A percentile compares a stretch with the other conserved stretches of the same genome.
phyloP scores from a whole-genome alignment of 2,329 filamentous ascomycete genomes.

The Coccinonectria pachysandricola region DNA sequence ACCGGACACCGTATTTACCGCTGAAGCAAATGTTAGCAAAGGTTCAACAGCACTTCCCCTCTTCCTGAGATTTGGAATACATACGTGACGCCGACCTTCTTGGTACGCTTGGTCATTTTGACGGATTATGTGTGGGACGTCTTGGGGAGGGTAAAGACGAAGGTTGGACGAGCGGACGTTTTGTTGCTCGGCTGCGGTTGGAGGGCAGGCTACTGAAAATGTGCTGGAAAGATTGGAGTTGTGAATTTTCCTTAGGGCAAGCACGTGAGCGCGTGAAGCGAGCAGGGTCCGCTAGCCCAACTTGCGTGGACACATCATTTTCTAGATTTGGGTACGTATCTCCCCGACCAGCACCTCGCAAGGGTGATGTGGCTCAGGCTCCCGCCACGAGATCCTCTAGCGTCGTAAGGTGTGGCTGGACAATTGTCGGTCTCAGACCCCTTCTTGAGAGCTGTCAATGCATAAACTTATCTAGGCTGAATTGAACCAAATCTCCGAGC shows the following conservation, averaged over 20 bases:
- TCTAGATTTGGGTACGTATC: too few species aligned
- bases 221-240: constrained; percentile 25
- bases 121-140: constrained; percentile 31
- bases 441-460: too few species aligned
- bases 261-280: constrained; percentile 27
- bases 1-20: constrained; percentile 94
- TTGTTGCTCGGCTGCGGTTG: constrained; percentile 22
- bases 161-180: constrained; percentile 21
- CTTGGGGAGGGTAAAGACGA: constrained; percentile 24
- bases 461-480: too few species aligned
- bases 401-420: too few species aligned
- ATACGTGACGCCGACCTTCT: constrained; percentile 89
- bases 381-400: too few species aligned
- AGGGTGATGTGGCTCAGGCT: too few species aligned
- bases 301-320: too few species aligned
- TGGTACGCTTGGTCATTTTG: constrained; percentile 93
- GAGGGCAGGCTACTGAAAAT: constrained; percentile 22
- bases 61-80: constrained; percentile 23
- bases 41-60: too few species aligned
- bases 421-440: too few species aligned
- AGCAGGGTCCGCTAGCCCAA: constrained; percentile 14
- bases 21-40: constrained; percentile 25
- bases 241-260: constrained; percentile 33
- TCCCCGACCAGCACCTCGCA: too few species aligned
- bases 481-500: too few species aligned